Conservation (phyloP, 495 filamentous ascomycete species). For the Penicillium longicatenatum region DNA sequence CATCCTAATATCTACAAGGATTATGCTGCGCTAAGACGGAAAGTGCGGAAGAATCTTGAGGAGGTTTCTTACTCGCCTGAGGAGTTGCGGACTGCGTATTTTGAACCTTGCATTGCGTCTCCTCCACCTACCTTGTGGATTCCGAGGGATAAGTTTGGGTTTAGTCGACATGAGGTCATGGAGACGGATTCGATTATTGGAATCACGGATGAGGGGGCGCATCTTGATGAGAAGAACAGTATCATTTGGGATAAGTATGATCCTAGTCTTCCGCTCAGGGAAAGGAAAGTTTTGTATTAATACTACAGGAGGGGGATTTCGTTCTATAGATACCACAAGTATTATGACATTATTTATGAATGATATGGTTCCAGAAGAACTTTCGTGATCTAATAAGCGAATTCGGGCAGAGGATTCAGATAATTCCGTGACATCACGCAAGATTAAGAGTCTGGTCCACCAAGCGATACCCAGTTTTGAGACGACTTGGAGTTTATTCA, state of each 20-base stretch:
- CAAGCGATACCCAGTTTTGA: no score
- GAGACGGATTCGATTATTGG: conserved; percentile 55
- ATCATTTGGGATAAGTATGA: conserved; percentile 58
- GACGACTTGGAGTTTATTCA: no score
- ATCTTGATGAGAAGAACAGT: conserved; percentile 63
- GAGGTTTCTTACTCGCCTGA: conserved; percentile 55
- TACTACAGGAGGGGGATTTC: not conserved
- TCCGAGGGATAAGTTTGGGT: conserved; percentile 64
- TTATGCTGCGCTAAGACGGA: conserved; percentile 66
- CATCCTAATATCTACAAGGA: conserved; percentile 75
- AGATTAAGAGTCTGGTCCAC: no score
- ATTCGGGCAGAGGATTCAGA: no score
- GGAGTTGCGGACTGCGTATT: conserved; percentile 60
- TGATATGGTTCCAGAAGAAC: not conserved
- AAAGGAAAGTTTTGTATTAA: conserved; percentile 42
- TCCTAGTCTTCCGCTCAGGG: conserved; percentile 41
- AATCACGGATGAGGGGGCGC: conserved; percentile 65
- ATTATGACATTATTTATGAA: not conserved
- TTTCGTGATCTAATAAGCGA: not conserved
- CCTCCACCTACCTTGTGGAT: conserved; percentile 68
- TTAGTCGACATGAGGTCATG: conserved; percentile 62
- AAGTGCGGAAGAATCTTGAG: conserved; percentile 63
- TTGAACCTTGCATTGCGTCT: conserved; percentile 65
- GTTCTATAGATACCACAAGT: not conserved
- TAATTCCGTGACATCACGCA: no score